phyloP scores from a whole-genome alignment of 169 alveolate genomes.

The Cryptosporidium canis region DNA sequence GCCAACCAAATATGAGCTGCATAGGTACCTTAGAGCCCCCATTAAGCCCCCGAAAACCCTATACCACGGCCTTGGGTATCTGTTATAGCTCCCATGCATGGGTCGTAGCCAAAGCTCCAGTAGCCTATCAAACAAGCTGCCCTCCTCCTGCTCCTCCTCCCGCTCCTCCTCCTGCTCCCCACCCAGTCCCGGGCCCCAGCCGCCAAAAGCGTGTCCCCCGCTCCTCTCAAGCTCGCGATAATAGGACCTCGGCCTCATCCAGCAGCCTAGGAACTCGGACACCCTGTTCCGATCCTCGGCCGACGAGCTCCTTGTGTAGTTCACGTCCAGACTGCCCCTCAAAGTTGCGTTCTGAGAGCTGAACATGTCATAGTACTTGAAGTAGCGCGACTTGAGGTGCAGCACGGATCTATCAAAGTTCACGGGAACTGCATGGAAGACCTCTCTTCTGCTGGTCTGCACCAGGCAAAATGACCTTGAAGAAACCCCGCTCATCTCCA shows the following conservation, averaged over 20 bases:
- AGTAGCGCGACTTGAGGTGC: not conserved
- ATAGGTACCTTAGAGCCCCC: not conserved
- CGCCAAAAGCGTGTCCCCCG: too few species aligned
- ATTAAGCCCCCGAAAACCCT: not conserved
- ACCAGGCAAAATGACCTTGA: not conserved
- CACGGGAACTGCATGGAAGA: conserved; percentile 8
- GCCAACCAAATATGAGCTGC: not conserved
- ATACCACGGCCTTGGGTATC: conserved; percentile 61
- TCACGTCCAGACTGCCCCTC: conserved; percentile 38
- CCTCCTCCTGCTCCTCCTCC: not conserved
- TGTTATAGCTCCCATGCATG: conserved; percentile 1
- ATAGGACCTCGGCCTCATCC: conserved; percentile 67
- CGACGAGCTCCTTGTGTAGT: conserved; percentile 1
- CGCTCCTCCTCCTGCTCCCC: not conserved
- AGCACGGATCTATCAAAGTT: not conserved
- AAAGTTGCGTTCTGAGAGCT: conserved; percentile 4
- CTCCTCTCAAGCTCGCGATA: not conserved
- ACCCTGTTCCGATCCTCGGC: not conserved
- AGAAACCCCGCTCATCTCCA: conserved; percentile 31
- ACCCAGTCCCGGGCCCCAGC: not conserved
- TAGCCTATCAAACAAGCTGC: not conserved
- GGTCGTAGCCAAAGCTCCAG: conserved; percentile 38
- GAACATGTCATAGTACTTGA: conserved; percentile 27
- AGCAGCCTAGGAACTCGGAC: conserved; percentile 50
- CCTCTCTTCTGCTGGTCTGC: not conserved